Percentiles rank a stretch among this genome's conserved stretches.
phyloP scores from a whole-genome alignment of 2,329 filamentous ascomycete genomes.

The Penicillium decumbens region DNA sequence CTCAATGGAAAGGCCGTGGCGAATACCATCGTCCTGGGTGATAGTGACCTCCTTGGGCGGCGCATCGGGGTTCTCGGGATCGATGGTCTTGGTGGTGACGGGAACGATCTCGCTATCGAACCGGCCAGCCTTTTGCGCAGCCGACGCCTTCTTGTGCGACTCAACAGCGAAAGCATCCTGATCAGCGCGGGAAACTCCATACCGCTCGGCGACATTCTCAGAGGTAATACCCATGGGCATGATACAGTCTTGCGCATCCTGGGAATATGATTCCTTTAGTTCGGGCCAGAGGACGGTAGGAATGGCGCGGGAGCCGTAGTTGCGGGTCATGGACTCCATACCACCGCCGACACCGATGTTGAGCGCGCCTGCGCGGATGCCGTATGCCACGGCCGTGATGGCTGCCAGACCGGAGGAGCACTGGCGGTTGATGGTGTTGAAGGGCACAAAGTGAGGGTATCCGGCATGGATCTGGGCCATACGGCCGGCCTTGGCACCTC shows the following conservation, averaged over 20 bases:
- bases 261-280: constrained; percentile 58
- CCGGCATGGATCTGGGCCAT: constrained; percentile 87
- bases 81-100: constrained; percentile 65
- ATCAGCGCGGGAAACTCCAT: constrained; percentile 66
- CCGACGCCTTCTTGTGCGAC: constrained; percentile 68
- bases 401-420: constrained; percentile 75
- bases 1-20: constrained; percentile 63
- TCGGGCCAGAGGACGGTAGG: constrained; percentile 75
- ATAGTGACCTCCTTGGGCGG: constrained; percentile 60
- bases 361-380: constrained; percentile 70
- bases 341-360: constrained; percentile 75
- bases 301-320: constrained; percentile 81
- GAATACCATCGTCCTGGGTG: constrained; percentile 75
- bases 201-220: constrained; percentile 79
- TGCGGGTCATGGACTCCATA: constrained; percentile 94
- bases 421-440: constrained; percentile 85
- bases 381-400: constrained; percentile 67
- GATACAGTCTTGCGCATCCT: constrained; percentile 77
- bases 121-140: constrained; percentile 62
- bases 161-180: constrained; percentile 78
- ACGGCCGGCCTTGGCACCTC: constrained; percentile 81
- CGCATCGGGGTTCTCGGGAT: constrained; percentile 59
- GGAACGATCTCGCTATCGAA: constrained; percentile 79
- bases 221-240: constrained; percentile 91
- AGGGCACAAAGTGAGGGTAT: constrained; percentile 64